Conservation (phyloP, 352 stramenopile species). For the Phytophthora foliorum region DNA sequence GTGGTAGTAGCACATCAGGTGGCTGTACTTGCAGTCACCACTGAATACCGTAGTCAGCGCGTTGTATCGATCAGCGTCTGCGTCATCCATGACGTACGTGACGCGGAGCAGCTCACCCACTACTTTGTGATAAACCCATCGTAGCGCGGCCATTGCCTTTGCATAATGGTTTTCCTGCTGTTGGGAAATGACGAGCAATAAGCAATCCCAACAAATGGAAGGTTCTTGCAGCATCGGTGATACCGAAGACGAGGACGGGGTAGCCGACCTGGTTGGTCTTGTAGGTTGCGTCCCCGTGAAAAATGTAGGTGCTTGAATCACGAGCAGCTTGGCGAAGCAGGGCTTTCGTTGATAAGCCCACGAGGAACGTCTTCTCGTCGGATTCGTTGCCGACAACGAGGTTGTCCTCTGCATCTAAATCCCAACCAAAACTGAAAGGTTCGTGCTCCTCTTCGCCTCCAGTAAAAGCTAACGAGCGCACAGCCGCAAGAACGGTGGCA, state of each 20-base stretch:
- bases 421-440: conserved; percentile 8
- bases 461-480: background rate
- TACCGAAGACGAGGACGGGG: conserved; percentile 12
- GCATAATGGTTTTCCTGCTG: background rate
- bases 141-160: background rate
- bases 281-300: conserved; percentile 34
- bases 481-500: background rate
- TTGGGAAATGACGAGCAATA: conserved; percentile 16
- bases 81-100: conserved; percentile 25
- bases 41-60: background rate
- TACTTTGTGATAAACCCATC: background rate
- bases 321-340: background rate
- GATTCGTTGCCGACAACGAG: conserved; percentile 3
- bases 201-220: conserved; percentile 32
- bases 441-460: background rate
- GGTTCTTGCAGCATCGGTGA: background rate
- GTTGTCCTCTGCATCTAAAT: background rate
- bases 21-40: background rate
- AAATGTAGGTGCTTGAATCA: background rate
- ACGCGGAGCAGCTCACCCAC: conserved; percentile 4
- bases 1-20: conserved; percentile 39
- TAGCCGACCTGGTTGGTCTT: conserved; percentile 26
- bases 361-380: conserved; percentile 7
- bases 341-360: background rate
- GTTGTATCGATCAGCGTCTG: conserved; percentile 19